Evolutionary conservation across 2,329 filamentous ascomycete species (phyloP).

Genomic region (Cladosporium sp.): DNA sequence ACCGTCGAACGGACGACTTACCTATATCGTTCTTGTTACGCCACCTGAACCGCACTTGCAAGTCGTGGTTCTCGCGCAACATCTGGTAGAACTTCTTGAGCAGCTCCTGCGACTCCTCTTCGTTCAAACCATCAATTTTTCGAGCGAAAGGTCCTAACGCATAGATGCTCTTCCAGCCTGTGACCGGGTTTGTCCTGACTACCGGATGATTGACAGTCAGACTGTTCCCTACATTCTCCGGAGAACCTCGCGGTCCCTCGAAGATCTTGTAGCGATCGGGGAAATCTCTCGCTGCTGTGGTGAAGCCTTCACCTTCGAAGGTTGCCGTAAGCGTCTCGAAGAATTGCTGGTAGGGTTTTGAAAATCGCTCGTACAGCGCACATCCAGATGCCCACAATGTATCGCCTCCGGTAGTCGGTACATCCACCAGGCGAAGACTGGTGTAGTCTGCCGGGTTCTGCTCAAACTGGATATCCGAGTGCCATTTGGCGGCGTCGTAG

Average conservation of each 20-base stretch:
- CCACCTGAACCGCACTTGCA: slow-evolving; percentile 49
- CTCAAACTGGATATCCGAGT: slow-evolving; percentile 64
- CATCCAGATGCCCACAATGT: slow-evolving; percentile 67
- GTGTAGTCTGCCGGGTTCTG: slow-evolving; percentile 61
- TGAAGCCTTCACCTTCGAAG: slow-evolving; percentile 32
- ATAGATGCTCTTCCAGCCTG: slow-evolving; percentile 58
- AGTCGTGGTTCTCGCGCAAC: slow-evolving; percentile 38
- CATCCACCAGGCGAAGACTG: slow-evolving; percentile 51
- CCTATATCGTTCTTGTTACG: slow-evolving; percentile 46
- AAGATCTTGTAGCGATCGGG: slow-evolving; percentile 21
- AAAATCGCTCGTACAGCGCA: slow-evolving; percentile 62
- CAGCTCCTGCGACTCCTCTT: slow-evolving; percentile 40
- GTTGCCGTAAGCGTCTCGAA: slow-evolving; percentile 57
- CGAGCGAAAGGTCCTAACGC: slow-evolving; percentile 35
- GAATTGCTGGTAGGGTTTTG: slow-evolving; percentile 53
- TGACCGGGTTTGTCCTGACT: slow-evolving; percentile 60
- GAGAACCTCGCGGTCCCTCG: slow-evolving; percentile 20
- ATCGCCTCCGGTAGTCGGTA: slow-evolving; percentile 53
- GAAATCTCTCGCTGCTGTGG: slow-evolving; percentile 30
- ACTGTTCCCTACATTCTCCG: slow-evolving; percentile 3
- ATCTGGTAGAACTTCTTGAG: slow-evolving; percentile 37
- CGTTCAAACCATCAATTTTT: slow-evolving; percentile 42
- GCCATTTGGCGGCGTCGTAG: slow-evolving; percentile 35
- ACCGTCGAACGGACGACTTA: neutral
- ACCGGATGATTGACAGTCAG: slow-evolving; percentile 54